Percentiles rank a stretch among this genome's conserved stretches.
These are phyloP conservation scores for Aegilops tauschii DNA, from an alignment of 176 grass and related monocot species.

Conservation along the genomic window DNA sequence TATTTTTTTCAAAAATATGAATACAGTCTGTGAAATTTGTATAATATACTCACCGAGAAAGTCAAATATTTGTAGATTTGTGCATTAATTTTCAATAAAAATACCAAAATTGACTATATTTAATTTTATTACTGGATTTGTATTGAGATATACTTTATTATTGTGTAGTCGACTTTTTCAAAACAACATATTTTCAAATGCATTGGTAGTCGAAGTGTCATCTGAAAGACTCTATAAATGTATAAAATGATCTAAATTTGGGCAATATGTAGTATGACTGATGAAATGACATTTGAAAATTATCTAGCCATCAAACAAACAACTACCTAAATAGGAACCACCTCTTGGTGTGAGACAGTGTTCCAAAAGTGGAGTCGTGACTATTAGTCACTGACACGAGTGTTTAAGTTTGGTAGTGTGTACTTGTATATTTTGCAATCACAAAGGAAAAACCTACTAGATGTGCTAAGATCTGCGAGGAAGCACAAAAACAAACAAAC, in stretches of 20 bases:
- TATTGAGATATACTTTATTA: neutral
- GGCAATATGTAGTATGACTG: neutral
- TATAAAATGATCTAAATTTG: neutral
- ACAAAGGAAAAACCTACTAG: neutral
- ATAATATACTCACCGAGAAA: neutral
- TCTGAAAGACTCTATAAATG: neutral
- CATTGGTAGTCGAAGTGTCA: neutral
- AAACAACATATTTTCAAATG: neutral
- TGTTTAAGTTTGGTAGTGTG: neutral
- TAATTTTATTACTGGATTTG: neutral
- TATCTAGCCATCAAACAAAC: neutral
- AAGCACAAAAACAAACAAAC: neutral
- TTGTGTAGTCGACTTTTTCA: neutral
- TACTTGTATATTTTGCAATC: neutral
- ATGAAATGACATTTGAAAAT: neutral
- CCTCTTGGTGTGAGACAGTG: no score
- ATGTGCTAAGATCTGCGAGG: neutral
- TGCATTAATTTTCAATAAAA: neutral
- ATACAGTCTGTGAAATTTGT: no score
- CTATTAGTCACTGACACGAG: neutral
- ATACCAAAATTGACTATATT: accelerated
- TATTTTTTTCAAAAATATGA: no score
- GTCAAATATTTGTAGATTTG: neutral
- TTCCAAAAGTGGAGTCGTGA: no score
- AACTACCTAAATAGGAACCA: no score